Base-by-base conservation (phyloP, 345 rosid species). In the Diplotaxis tenuifolia region DNA sequence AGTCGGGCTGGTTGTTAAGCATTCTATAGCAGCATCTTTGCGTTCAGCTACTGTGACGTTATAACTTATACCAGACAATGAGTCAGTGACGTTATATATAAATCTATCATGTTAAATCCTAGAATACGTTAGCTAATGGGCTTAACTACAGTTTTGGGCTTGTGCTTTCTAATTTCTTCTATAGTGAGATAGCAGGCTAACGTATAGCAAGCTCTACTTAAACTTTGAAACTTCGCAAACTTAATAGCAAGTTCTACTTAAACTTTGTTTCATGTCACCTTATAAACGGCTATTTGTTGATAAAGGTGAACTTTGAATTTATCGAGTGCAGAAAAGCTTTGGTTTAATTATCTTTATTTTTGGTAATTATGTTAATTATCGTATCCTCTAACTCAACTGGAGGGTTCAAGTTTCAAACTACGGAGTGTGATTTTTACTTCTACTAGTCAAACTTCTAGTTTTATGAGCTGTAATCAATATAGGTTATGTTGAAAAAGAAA, bases 321-420 rank as follows among this genome's bases (percentile, higher is more conserved):
- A 36, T 36, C 14, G 42, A 36, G 14, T 2, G 42, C 14, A 36
- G 42, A 36, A 36, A 36, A 36, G 38, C 42, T 36, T 36, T 3
- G n/a, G 14, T 36, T 36, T 36, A 9, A 11, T 3, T 49, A 49
- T 14, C 42, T 65, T 38, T n/a, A n/a, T 19, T 27, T n/a, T n/a
- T n/a, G n/a, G n/a, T n/a, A n/a, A n/a, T 93, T 67, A 83, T 73
- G 83, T 72, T 88, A 15, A 88, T 89, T 71, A 40, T 81, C 61
- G 76, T 4, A 28, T 53, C 79, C 29, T 31, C 80, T 28, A 71
- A 47, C 20, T 83, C 82, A 3, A 38, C 71, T 0, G 12, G 56
- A 9, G 67, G 72, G 27, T 67, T 59, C 53, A 36, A 28, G 31
- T 70, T 66, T 75, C 16, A 69, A 73, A 40, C 78, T 6, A 70